Conservation (phyloP, 768 basidiomycete species). For the Pleurotus sapidus region DNA sequence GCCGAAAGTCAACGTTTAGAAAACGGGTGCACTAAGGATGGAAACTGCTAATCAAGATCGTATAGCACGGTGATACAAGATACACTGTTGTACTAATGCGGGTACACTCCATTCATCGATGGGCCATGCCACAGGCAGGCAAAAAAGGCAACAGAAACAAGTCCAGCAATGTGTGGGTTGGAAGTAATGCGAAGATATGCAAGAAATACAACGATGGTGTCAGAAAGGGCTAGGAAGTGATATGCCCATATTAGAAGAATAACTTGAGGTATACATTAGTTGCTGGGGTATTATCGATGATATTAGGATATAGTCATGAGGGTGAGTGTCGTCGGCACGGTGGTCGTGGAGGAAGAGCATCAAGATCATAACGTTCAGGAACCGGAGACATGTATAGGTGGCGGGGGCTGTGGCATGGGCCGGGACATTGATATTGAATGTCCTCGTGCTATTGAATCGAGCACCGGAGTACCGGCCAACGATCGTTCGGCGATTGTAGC, state of each 20-base stretch:
- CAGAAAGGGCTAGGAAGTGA: neutral
- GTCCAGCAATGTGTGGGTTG: neutral
- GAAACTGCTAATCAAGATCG: neutral
- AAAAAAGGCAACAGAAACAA: neutral
- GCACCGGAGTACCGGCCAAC: constrained; percentile 39
- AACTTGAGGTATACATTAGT: constrained; percentile 4
- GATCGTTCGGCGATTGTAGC: constrained; percentile 49
- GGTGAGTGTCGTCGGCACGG: neutral
- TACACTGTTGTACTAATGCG: constrained; percentile 1
- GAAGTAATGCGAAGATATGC: constrained; percentile 2
- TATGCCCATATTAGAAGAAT: neutral
- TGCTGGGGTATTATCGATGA: constrained; percentile 2
- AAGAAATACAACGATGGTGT: neutral
- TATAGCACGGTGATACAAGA: neutral
- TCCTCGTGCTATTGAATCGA: constrained; percentile 12
- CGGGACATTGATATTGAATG: constrained; percentile 7
- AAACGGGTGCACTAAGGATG: too few relatives aligned
- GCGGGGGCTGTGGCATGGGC: constrained; percentile 16
- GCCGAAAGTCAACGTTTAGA: too few relatives aligned
- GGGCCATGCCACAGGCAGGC: constrained; percentile 2
- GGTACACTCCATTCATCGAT: neutral
- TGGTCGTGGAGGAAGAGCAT: neutral
- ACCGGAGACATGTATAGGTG: constrained; percentile 18
- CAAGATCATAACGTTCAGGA: neutral
- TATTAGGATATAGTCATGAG: constrained; percentile 7